Evolutionary conservation across 306 rosid species (phyloP).

Genomic region (Dalbergia cochinchinensis): DNA sequence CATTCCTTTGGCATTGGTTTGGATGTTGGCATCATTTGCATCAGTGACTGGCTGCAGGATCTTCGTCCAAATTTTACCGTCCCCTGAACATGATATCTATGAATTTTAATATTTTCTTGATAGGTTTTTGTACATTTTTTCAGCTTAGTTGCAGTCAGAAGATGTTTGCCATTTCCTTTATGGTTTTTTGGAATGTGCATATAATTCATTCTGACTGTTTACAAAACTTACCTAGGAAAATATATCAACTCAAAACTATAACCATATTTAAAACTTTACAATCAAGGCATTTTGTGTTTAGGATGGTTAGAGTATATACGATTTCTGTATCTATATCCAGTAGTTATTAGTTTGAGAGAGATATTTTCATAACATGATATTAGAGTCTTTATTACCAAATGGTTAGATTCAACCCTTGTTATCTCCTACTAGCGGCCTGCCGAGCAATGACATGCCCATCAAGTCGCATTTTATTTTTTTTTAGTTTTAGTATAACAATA

Average conservation of each 20-base stretch:
- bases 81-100: conserved; percentile 42
- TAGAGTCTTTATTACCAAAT: no score
- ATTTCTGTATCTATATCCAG: no score
- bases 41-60: conserved; percentile 43
- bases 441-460: no score
- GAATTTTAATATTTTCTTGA: conserved; percentile 38
- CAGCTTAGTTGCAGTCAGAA: conserved; percentile 36
- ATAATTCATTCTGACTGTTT: conserved; percentile 2
- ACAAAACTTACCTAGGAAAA: conserved; percentile 2
- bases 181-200: conserved; percentile 19
- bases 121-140: conserved; percentile 42
- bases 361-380: no score
- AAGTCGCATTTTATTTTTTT: no score
- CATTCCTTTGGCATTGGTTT: conserved; percentile 36
- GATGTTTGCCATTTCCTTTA: not conserved
- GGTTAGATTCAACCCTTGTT: no score
- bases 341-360: no score
- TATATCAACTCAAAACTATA: not conserved
- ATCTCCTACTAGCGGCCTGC: no score
- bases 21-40: conserved; percentile 50
- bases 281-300: not conserved
- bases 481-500: no score
- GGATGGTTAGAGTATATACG: not conserved
- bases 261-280: not conserved
- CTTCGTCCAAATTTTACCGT: conserved; percentile 44